These are phyloP conservation scores for Paramecium caudatum DNA, from an alignment of 73 alveolate genomes.

Conservation along the genomic window DNA sequence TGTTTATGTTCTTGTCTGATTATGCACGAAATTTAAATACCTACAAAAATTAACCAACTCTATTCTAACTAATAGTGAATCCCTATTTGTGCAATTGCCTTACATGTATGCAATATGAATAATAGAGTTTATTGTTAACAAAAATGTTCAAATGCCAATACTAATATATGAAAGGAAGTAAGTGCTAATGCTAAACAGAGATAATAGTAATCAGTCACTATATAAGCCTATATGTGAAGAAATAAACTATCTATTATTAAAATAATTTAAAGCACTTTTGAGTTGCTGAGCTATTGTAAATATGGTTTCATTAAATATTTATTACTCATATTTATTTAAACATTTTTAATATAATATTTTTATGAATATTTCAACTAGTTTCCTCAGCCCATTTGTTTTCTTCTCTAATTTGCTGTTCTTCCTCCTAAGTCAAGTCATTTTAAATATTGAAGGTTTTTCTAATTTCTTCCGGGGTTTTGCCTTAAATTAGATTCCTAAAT, in stretches of 20 bases:
- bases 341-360: not conserved
- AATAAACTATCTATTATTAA: not conserved
- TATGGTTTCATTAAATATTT: not conserved
- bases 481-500: conserved; percentile 69
- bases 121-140: not conserved
- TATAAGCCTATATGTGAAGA: not conserved
- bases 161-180: not conserved
- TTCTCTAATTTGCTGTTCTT: conserved; percentile 92
- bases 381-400: conserved; percentile 94
- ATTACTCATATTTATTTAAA: not conserved
- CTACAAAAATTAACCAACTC: conserved; percentile 2
- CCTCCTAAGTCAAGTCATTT: conserved; percentile 95
- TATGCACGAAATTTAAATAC: not conserved
- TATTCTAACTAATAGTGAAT: not conserved
- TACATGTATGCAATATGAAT: not conserved
- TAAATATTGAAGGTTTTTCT: conserved; percentile 90
- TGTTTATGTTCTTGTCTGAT: not conserved
- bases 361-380: conserved; percentile 68
- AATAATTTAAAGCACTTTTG: conserved; percentile 1
- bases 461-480: conserved; percentile 88
- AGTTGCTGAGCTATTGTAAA: not conserved
- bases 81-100: not conserved
- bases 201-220: not conserved
- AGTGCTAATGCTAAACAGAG: not conserved
- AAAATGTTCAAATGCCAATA: not conserved